phyloP scores from a whole-genome alignment of 768 basidiomycete species.

The Grammothele lineata region DNA sequence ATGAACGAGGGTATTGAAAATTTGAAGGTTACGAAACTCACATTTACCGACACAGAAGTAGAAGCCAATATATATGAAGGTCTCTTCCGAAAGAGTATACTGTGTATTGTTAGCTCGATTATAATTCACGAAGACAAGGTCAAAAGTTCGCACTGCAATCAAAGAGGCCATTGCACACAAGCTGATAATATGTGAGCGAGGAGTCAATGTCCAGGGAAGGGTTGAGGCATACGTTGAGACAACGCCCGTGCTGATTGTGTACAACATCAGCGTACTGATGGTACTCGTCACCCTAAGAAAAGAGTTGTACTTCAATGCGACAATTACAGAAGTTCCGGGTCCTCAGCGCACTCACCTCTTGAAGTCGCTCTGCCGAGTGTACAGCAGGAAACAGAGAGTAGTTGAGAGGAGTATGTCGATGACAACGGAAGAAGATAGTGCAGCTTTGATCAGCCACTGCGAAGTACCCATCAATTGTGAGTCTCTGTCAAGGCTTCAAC shows the following conservation, averaged over 20 bases:
- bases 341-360: too few relatives aligned
- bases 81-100: too few relatives aligned
- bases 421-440: neutral
- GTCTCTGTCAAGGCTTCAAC: neutral
- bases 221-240: constrained; percentile 18
- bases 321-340: too few relatives aligned
- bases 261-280: constrained; percentile 19
- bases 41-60: neutral
- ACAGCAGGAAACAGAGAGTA: too few relatives aligned
- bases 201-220: neutral
- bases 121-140: neutral
- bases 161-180: constrained; percentile 17
- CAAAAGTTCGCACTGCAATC: constrained; percentile 12
- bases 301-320: too few relatives aligned
- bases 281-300: too few relatives aligned
- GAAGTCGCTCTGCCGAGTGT: too few relatives aligned
- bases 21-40: neutral
- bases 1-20: neutral
- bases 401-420: too few relatives aligned
- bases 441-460: too few relatives aligned
- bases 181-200: constrained; percentile 5
- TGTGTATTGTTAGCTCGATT: neutral
- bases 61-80: too few relatives aligned
- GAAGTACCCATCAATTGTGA: neutral
- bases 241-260: constrained; percentile 21